Evolutionary conservation across 192 early-diverging fungal species (phyloP).

Genomic region (Umbelopsis vinacea): DNA sequence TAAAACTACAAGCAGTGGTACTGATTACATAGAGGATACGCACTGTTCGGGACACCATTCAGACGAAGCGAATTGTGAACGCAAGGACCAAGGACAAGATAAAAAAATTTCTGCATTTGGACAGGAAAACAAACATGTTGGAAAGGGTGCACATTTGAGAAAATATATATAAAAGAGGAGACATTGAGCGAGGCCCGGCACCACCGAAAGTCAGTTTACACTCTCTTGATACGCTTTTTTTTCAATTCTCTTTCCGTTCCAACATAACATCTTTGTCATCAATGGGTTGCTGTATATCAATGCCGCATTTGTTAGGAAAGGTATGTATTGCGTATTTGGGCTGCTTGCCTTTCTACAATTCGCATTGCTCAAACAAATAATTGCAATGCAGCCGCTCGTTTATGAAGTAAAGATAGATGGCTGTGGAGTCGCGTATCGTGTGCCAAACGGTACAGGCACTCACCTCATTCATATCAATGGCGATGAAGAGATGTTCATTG

Average conservation of each 20-base stretch:
- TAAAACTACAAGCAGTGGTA: not conserved
- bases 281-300: conserved; percentile 36
- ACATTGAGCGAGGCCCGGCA: not conserved
- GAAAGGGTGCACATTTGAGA: not conserved
- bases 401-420: conserved; percentile 39
- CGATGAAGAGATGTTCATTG: conserved; percentile 34
- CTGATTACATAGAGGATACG: not conserved
- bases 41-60: not conserved
- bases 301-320: conserved; percentile 27
- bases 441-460: conserved; percentile 39
- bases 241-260: not conserved
- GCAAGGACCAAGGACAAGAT: not conserved
- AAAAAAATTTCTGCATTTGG: conserved; percentile 18
- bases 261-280: not conserved
- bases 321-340: not conserved
- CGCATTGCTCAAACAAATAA: not conserved
- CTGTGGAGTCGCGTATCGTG: conserved; percentile 35
- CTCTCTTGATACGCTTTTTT: not conserved
- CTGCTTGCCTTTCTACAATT: not conserved
- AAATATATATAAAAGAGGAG: not conserved
- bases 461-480: conserved; percentile 37
- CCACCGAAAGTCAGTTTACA: not conserved
- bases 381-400: conserved; percentile 27
- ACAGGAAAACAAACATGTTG: conserved; percentile 4
- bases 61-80: not conserved